phyloP scores from a whole-genome alignment of 805 yeast genomes.

The Yamadazyma takamatsuzukensis region DNA sequence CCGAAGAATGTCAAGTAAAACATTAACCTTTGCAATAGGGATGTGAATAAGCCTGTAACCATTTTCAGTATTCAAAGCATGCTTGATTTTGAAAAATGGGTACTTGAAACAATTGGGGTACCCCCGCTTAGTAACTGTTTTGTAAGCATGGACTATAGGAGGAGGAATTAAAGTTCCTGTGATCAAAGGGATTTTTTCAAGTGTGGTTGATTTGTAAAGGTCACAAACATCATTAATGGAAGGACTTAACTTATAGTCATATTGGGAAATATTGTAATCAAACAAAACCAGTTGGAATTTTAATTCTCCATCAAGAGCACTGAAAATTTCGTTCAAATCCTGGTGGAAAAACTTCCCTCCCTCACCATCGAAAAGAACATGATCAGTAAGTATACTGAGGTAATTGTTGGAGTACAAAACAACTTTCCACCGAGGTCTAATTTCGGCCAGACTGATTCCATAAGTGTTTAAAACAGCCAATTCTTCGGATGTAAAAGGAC shows the following conservation, averaged over 20 bases:
- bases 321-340: slow-evolving; percentile 13
- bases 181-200: no score
- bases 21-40: not conserved
- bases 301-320: not conserved
- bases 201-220: no score
- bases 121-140: no score
- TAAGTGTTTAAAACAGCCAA: slow-evolving; percentile 12
- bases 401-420: slow-evolving; percentile 15
- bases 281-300: not conserved
- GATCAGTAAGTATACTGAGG: slow-evolving; percentile 24
- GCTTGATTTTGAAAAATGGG: slow-evolving; percentile 3
- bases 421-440: slow-evolving; percentile 21
- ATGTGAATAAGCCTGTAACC: slow-evolving; percentile 2
- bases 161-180: no score
- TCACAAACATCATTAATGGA: no score
- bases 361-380: slow-evolving; percentile 30
- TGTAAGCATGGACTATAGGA: no score
- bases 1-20: not conserved
- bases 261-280: no score
- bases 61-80: not conserved
- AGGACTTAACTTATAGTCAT: no score
- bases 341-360: slow-evolving; percentile 27
- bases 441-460: slow-evolving; percentile 5
- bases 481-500: slow-evolving; percentile 11
- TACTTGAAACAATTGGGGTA: slow-evolving; percentile 6